Percentiles rank a stretch among this genome's conserved stretches.
Conservation (phyloP, 108 stramenopile genomes). For the Schizochytrium sp. region DNA sequence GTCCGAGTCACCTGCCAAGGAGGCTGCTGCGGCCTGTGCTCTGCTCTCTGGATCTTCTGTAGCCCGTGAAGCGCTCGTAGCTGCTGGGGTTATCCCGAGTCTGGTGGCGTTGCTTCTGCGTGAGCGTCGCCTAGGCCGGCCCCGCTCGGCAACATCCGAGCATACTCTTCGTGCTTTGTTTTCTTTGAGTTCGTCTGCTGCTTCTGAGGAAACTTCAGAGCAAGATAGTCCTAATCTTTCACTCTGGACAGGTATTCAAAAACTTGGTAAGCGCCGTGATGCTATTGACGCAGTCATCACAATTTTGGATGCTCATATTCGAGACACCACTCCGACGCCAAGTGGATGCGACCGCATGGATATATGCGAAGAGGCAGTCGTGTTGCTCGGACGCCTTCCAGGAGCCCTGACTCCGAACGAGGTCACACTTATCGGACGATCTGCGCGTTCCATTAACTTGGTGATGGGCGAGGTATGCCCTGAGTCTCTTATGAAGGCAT, state of each 20-base stretch:
- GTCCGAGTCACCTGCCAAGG: conserved; percentile 55
- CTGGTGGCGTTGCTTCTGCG: conserved; percentile 26
- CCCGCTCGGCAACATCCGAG: conserved; percentile 57
- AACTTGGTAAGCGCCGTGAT: conserved; percentile 43
- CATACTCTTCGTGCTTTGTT: conserved; percentile 12
- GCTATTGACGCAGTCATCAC: conserved; percentile 42
- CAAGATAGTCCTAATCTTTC: not conserved
- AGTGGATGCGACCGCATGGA: conserved; percentile 55
- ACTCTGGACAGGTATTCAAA: conserved; percentile 38
- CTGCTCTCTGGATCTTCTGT: conserved; percentile 33
- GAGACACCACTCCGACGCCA: conserved; percentile 53
- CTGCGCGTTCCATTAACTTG: conserved; percentile 46
- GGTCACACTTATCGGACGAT: conserved; percentile 15
- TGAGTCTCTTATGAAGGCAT: conserved; percentile 11
- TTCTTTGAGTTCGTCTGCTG: not conserved
- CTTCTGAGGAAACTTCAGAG: not conserved
- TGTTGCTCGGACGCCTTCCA: not conserved
- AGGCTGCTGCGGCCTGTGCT: conserved; percentile 49
- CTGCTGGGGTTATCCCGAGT: not conserved
- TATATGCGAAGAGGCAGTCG: not conserved
- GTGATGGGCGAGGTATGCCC: conserved; percentile 45
- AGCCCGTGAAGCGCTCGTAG: conserved; percentile 23
- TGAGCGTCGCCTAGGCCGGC: conserved; percentile 43
- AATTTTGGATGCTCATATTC: conserved; percentile 58
- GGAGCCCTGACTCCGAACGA: conserved; percentile 6